Evolutionary conservation across 2,329 filamentous ascomycete species (phyloP).

Genomic region (Botrytis byssoidea): DNA sequence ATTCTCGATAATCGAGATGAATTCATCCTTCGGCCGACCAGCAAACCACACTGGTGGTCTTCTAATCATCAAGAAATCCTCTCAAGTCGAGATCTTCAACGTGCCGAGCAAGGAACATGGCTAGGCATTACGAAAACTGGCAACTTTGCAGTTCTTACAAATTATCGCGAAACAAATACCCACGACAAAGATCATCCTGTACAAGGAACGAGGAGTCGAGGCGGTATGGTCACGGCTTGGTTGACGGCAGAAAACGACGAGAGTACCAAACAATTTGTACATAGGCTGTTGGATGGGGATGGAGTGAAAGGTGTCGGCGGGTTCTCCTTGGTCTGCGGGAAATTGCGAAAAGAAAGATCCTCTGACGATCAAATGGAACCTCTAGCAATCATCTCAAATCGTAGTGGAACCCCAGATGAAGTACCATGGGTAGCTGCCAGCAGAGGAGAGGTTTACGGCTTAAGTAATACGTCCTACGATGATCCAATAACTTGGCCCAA

Average conservation of each 20-base stretch:
- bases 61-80: conserved; percentile 44
- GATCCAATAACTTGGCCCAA: conserved; percentile 60
- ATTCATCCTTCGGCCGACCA: conserved; percentile 63
- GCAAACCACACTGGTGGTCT: conserved; percentile 62
- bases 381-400: conserved; percentile 62
- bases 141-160: conserved; percentile 63
- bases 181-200: conserved; percentile 53
- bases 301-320: conserved; percentile 62
- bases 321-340: conserved; percentile 65
- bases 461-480: conserved; percentile 62
- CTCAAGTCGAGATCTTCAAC: conserved; percentile 60
- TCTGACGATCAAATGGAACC: conserved; percentile 43
- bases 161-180: conserved; percentile 58
- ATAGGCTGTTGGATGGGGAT: conserved; percentile 50
- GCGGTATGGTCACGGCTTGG: conserved; percentile 64
- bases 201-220: conserved; percentile 56
- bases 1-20: conserved; percentile 78
- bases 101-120: conserved; percentile 64
- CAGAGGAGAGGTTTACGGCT: conserved; percentile 53
- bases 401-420: conserved; percentile 50
- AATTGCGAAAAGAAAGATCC: conserved; percentile 45
- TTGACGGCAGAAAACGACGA: conserved; percentile 51
- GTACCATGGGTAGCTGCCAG: conserved; percentile 58
- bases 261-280: conserved; percentile 50
- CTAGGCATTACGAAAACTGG: conserved; percentile 60